Evolutionary conservation across 495 filamentous ascomycete species (phyloP).

Genomic region (Lineolata rhizophorae): DNA sequence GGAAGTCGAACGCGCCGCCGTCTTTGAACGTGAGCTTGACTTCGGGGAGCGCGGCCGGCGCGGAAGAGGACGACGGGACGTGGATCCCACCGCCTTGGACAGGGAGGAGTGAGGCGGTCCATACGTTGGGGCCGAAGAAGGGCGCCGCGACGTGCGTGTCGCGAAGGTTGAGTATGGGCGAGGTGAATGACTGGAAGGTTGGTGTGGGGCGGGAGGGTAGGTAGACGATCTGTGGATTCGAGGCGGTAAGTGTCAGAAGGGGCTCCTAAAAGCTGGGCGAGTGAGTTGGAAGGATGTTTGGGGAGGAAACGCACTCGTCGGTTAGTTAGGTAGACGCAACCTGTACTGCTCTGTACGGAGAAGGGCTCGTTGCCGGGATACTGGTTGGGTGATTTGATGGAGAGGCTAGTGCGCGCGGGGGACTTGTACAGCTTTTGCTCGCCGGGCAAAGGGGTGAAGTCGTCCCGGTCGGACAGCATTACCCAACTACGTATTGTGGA

Average conservation of each 20-base stretch:
- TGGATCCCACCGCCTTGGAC: slow-evolving; percentile 67
- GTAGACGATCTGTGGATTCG: slow-evolving; percentile 49
- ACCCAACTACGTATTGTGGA: slow-evolving; percentile 54
- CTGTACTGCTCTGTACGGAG: slow-evolving; percentile 34
- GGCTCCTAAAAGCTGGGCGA: too few relatives aligned
- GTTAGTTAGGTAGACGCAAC: slow-evolving; percentile 65
- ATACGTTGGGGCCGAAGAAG: slow-evolving; percentile 91
- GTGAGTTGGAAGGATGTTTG: too few relatives aligned
- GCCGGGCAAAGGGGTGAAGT: slow-evolving; percentile 47
- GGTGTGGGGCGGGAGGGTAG: slow-evolving; percentile 49
- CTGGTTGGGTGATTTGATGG: slow-evolving; percentile 35
- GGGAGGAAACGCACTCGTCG: slow-evolving; percentile 40
- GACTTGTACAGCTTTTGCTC: slow-evolving; percentile 50
- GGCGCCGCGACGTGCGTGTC: slow-evolving; percentile 82
- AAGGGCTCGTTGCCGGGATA: slow-evolving; percentile 33
- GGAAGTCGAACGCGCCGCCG: slow-evolving; percentile 84
- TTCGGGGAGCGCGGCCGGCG: too few relatives aligned
- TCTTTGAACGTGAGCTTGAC: slow-evolving; percentile 80
- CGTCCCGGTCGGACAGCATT: slow-evolving; percentile 42
- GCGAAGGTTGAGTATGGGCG: slow-evolving; percentile 62
- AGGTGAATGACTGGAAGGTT: slow-evolving; percentile 67
- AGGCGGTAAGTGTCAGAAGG: too few relatives aligned
- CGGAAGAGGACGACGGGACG: slow-evolving; percentile 36
- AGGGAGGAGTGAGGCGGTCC: slow-evolving; percentile 59
- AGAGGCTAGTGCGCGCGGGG: slow-evolving; percentile 44